A percentile compares a stretch with the other conserved stretches of the same genome.
Conservation (phyloP, 768 basidiomycete genomes). For the Clavulina sp. region DNA sequence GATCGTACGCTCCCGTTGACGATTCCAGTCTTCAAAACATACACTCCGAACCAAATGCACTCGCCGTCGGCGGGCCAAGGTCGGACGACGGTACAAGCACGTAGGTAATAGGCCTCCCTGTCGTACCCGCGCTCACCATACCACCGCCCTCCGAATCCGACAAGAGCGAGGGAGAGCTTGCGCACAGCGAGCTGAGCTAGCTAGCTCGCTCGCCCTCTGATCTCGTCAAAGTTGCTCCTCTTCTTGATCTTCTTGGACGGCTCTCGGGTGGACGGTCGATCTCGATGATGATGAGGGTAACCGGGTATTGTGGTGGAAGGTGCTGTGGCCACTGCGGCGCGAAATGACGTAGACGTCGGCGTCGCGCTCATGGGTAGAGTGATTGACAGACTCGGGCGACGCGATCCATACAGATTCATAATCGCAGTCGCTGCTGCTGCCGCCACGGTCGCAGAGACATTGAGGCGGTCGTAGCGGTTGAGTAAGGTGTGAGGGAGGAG, state of each 20-base stretch:
- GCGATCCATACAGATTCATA: background rate
- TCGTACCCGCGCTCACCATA: background rate
- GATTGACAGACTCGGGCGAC: constrained; percentile 25
- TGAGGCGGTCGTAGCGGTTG: no score
- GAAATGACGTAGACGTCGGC: no score
- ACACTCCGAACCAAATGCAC: constrained; percentile 24
- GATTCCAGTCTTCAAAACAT: constrained; percentile 23
- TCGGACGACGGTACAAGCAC: constrained; percentile 2
- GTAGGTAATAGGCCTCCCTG: background rate
- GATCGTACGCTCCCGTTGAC: no score
- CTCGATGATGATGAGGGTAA: constrained; percentile 35
- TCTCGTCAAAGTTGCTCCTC: no score
- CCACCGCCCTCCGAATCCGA: background rate
- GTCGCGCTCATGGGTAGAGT: constrained; percentile 18
- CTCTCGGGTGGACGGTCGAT: no score
- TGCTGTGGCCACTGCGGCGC: no score
- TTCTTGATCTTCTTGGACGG: no score
- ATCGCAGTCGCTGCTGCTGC: background rate
- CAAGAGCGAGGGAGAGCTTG: background rate
- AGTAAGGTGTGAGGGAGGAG: background rate
- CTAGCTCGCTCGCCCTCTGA: no score
- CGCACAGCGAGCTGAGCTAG: no score
- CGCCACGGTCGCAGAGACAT: no score
- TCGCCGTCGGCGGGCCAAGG: constrained; percentile 4
- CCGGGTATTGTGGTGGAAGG: constrained; percentile 31